Evolutionary conservation across 2,329 filamentous ascomycete genomes (phyloP).

Genomic region (Venturia nashicola): DNA sequence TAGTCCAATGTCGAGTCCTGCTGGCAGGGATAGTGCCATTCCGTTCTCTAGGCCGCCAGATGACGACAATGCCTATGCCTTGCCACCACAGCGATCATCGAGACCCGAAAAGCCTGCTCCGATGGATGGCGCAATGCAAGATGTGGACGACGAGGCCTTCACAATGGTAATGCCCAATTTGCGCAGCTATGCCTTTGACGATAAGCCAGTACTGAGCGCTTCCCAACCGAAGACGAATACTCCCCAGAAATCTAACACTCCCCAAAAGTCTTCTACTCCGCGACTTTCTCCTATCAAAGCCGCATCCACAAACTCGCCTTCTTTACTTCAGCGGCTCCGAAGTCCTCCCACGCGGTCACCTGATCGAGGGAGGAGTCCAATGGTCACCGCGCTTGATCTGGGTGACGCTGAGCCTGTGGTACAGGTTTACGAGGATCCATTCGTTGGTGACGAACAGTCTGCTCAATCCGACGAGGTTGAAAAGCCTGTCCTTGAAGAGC

Average conservation of each 20-base stretch:
- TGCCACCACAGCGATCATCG: slow-evolving; percentile 3
- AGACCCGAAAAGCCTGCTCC: slow-evolving; percentile 18
- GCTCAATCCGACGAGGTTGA: slow-evolving; percentile 21
- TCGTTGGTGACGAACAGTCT: slow-evolving; percentile 25
- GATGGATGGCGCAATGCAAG: slow-evolving; percentile 24
- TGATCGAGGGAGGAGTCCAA: slow-evolving; percentile 21
- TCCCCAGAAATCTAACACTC: slow-evolving; percentile 1
- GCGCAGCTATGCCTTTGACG: slow-evolving; percentile 2
- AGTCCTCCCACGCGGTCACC: slow-evolving; percentile 22
- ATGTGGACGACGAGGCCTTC: slow-evolving; percentile 33
- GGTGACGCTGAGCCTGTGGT: slow-evolving; percentile 21
- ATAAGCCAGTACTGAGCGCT: slow-evolving; percentile 3
- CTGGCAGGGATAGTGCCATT: slow-evolving; percentile 35
- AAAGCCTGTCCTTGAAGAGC: slow-evolving; percentile 36
- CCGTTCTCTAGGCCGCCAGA: slow-evolving; percentile 24
- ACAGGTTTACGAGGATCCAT: slow-evolving; percentile 42
- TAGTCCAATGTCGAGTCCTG: slow-evolving; percentile 22
- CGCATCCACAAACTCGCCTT: slow-evolving; percentile 7
- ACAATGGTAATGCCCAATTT: slow-evolving; percentile 38
- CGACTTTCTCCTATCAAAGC: slow-evolving; percentile 4
- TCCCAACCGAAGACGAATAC: neutral
- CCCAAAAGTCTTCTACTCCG: neutral
- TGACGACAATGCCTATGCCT: slow-evolving; percentile 2
- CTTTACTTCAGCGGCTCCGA: slow-evolving; percentile 13
- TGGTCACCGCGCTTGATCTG: neutral